A percentile compares a stretch with the other conserved stretches of the same genome.
These are phyloP conservation scores for Styphnolobium japonicum DNA, from an alignment of 306 rosid genomes.

Conservation along the genomic window DNA sequence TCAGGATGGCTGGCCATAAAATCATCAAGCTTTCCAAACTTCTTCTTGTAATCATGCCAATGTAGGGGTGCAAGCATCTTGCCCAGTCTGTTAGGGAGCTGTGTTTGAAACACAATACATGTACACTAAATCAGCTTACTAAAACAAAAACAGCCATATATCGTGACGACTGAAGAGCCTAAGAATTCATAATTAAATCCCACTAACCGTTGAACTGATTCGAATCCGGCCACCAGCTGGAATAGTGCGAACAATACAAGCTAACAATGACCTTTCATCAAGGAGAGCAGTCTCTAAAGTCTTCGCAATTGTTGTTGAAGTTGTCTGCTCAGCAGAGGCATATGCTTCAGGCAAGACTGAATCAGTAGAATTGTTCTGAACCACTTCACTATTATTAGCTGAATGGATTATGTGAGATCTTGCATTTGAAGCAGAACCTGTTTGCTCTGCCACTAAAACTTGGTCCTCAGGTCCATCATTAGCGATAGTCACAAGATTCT, in stretches of 20 bases:
- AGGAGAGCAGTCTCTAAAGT: constrained; percentile 55
- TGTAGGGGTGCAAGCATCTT: constrained; percentile 98
- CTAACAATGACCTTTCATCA: constrained; percentile 84
- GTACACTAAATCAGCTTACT: background rate
- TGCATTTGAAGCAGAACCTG: constrained; percentile 47
- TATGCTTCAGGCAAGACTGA: constrained; percentile 50
- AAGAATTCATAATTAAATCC: constrained; percentile 7
- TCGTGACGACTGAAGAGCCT: constrained; percentile 4
- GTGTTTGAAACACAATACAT: constrained; percentile 25
- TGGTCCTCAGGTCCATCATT: constrained; percentile 51
- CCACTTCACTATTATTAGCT: constrained; percentile 45
- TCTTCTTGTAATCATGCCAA: constrained; percentile 93
- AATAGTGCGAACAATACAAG: constrained; percentile 93
- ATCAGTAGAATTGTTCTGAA: constrained; percentile 40
- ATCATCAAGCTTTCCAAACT: constrained; percentile 89
- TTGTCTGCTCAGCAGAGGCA: constrained; percentile 51
- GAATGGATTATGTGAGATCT: constrained; percentile 46
- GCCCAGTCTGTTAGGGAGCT: constrained; percentile 94
- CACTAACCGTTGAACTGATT: constrained; percentile 82
- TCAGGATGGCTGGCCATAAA: constrained; percentile 83
- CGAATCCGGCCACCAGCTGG: constrained; percentile 91
- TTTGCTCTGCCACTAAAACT: constrained; percentile 45
- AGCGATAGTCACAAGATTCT: constrained; percentile 33
- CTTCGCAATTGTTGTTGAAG: constrained; percentile 37
- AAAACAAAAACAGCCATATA: background rate